Percentiles rank a stretch among this genome's conserved stretches.
phyloP scores from a whole-genome alignment of 176 grass and related monocot species.

The Paspalum vaginatum region DNA sequence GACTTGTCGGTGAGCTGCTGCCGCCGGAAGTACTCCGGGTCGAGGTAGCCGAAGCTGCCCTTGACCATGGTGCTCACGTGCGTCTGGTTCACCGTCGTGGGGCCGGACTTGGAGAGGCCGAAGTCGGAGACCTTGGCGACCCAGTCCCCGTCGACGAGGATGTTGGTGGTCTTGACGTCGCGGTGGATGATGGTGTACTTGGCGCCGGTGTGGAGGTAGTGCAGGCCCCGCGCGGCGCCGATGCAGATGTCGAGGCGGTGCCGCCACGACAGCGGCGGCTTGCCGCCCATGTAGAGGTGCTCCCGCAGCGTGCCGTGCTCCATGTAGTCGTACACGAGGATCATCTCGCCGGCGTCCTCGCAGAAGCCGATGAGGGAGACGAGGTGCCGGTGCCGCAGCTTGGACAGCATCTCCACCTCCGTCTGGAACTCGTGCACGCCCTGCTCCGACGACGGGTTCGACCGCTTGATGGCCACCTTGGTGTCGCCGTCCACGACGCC shows the following conservation, averaged over 20 bases:
- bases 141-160: constrained; percentile 78
- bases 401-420: constrained; percentile 96
- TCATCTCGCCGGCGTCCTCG: constrained; percentile 80
- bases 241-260: constrained; percentile 84
- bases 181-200: constrained; percentile 97
- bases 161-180: constrained; percentile 96
- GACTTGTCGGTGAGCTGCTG: constrained; percentile 94
- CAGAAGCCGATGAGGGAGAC: constrained; percentile 92
- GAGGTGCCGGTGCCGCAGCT: constrained; percentile 86
- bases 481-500: constrained; percentile 60
- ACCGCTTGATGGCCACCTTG: constrained; percentile 83
- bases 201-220: constrained; percentile 93
- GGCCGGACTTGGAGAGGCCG: constrained; percentile 83
- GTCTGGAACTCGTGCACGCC: constrained; percentile 86
- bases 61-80: constrained; percentile 95
- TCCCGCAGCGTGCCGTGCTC: constrained; percentile 78
- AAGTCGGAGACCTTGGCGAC: constrained; percentile 93
- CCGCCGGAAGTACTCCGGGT: constrained; percentile 86
- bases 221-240: constrained; percentile 72
- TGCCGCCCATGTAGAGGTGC: constrained; percentile 79
- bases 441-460: constrained; percentile 82
- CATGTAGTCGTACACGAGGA: constrained; percentile 90
- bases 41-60: constrained; percentile 90
- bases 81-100: constrained; percentile 65
- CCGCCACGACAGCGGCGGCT: constrained; percentile 69